Base-by-base conservation (phyloP, 208 protist species). In the Wallacemonas sp. region DNA sequence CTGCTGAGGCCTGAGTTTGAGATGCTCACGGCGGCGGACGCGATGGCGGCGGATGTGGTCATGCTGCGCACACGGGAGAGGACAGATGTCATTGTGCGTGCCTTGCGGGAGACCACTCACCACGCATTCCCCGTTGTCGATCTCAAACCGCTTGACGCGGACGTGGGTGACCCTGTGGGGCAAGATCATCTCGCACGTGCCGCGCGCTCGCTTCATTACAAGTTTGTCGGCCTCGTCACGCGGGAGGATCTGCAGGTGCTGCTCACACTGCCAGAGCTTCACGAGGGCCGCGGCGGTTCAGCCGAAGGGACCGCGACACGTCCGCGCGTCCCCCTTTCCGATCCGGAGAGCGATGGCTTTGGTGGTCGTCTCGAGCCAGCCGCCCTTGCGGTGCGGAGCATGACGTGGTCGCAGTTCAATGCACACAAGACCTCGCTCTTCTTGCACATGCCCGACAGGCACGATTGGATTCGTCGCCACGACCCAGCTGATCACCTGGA, bases 51-150 rank as follows among this genome's bases (percentile, higher is more conserved):
- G n/a, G 62, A 86, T 26, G 82, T 98, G 9, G 77, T 97, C 11
- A 89, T 66, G 24, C 67, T 97, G 27, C 56, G 72, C 3, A 56
- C 80, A 34, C 66, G 72, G 21, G 91, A 94, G 39, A 84, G 73
- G 12, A 87, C 97, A 1, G 80, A 84, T 47, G 67, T 86, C 31
- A 80, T 97, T 21, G 60, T 96, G 34, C 27, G 62, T 2, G 79
- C 85, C 9, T 62, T 98, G 41, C 71, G 79, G 15, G 59, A 84
- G 8, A 93, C 74, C 53, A 85, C 68, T 2, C 93, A 98, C 62
- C 90, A 98, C 68, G 95, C 90, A 53, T 98, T 98, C 56, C 95
- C 97, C 12, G 80, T 97, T 0, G 88, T 92, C 30, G 77, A 72
- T 28, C 70, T 81, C 17, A 51, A 65, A 24, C 21, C 53, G 22